Evolutionary conservation across 805 yeast genomes (phyloP).

Genomic region (Kodamaea lidongshanica): DNA sequence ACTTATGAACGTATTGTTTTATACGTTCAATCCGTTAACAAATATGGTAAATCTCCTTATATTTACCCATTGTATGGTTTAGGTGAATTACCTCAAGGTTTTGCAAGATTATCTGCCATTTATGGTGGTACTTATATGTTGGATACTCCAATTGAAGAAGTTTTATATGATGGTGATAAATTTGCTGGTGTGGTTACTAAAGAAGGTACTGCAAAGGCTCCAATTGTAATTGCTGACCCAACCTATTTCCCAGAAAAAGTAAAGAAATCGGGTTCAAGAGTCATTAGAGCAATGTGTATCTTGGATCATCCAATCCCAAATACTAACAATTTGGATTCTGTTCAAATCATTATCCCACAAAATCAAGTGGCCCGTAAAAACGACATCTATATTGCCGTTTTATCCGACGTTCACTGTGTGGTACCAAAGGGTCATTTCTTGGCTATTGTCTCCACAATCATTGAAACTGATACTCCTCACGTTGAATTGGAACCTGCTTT

Average conservation of each 20-base stretch:
- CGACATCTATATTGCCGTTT: conserved; percentile 89
- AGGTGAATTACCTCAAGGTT: conserved; percentile 98
- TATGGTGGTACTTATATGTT: conserved; percentile 99
- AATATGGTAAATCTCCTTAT: conserved; percentile 95
- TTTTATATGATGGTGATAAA: conserved; percentile 63
- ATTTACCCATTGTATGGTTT: conserved; percentile 93
- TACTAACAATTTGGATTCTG: conserved; percentile 77
- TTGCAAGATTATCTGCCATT: conserved; percentile 92
- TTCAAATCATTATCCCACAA: conserved; percentile 94
- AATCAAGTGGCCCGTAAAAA: conserved; percentile 88
- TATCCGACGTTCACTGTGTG: conserved; percentile 86
- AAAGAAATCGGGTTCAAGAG: conserved; percentile 62
- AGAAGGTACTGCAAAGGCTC: conserved; percentile 88
- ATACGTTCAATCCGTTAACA: conserved; percentile 84
- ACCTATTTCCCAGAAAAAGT: conserved; percentile 90
- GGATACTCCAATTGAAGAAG: conserved; percentile 91
- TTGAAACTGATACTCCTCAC: conserved; percentile 91
- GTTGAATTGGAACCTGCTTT: conserved; percentile 90
- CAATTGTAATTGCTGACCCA: conserved; percentile 93
- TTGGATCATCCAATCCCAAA: conserved; percentile 84
- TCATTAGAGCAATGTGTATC: conserved; percentile 81
- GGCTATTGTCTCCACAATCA: conserved; percentile 90
- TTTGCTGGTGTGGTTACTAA: conserved; percentile 86
- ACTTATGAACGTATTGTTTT: conserved; percentile 79
- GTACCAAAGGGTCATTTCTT: conserved; percentile 82